These are phyloP conservation scores for Ocimum tenuiflorum DNA, from an alignment of 257 asterid genomes.

Conservation along the genomic window DNA sequence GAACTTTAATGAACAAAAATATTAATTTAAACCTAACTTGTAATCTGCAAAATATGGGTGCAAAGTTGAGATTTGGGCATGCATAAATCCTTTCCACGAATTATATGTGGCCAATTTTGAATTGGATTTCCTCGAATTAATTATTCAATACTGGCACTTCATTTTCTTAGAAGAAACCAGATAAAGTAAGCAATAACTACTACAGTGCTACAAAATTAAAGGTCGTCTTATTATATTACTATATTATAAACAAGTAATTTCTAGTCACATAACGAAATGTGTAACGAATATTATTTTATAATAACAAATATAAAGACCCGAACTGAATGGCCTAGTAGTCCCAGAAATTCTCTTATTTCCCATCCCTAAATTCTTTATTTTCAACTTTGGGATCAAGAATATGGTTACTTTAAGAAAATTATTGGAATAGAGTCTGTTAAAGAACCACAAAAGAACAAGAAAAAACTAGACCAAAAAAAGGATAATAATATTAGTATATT, in stretches of 20 bases:
- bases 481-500: slow-evolving; percentile 22
- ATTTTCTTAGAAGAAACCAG: neutral
- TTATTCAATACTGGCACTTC: neutral
- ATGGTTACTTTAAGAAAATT: neutral
- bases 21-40: neutral
- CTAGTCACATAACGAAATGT: neutral
- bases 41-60: neutral
- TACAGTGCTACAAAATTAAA: too few species aligned
- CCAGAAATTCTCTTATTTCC: slow-evolving; percentile 4
- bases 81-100: neutral
- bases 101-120: too few species aligned
- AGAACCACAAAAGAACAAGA: slow-evolving; percentile 29
- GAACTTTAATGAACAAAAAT: too few species aligned
- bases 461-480: slow-evolving; percentile 2
- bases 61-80: neutral
- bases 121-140: neutral
- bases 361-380: neutral
- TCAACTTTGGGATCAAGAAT: slow-evolving; percentile 9
- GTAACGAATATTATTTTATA: neutral
- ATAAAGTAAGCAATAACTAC: too few species aligned
- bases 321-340: neutral
- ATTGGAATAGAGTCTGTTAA: slow-evolving; percentile 41
- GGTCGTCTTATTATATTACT: too few species aligned
- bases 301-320: neutral
- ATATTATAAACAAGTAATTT: neutral